phyloP scores from a whole-genome alignment of 2,329 filamentous ascomycete genomes.

The Colletotrichum lupini region DNA sequence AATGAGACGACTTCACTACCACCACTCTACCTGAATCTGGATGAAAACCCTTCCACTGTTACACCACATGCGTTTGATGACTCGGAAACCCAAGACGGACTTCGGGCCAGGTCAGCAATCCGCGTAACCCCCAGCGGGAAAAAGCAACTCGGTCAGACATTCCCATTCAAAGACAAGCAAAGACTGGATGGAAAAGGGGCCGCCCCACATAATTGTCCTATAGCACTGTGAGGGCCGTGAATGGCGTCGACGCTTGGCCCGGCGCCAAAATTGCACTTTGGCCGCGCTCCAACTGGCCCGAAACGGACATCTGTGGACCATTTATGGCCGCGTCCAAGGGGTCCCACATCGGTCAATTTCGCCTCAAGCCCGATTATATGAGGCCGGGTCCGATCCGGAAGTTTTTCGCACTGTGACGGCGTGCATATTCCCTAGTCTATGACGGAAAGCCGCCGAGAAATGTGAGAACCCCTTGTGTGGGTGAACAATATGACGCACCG shows the following conservation, averaged over 20 bases:
- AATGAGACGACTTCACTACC: background rate
- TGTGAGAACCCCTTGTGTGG: background rate
- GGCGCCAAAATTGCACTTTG: background rate
- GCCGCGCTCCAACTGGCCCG: background rate
- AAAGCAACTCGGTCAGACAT: background rate
- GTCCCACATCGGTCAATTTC: background rate
- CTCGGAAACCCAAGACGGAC: background rate
- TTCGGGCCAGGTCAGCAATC: background rate
- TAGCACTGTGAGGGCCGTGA: constrained; percentile 20
- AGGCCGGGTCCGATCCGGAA: constrained; percentile 13
- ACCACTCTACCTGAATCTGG: background rate
- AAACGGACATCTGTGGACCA: constrained; percentile 3
- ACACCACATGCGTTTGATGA: background rate
- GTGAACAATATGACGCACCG: background rate
- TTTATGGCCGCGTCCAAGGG: background rate
- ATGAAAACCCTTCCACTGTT: background rate
- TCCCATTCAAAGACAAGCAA: background rate
- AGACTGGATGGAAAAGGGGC: background rate
- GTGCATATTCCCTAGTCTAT: background rate
- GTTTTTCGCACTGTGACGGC: constrained; percentile 5
- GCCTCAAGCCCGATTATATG: background rate
- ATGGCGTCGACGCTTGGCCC: background rate
- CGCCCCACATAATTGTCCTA: constrained; percentile 24
- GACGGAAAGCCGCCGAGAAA: background rate
- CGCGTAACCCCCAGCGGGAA: background rate